Base-by-base conservation (phyloP, 2,329 filamentous ascomycete genomes). In the Colletotrichum spaethianum region DNA sequence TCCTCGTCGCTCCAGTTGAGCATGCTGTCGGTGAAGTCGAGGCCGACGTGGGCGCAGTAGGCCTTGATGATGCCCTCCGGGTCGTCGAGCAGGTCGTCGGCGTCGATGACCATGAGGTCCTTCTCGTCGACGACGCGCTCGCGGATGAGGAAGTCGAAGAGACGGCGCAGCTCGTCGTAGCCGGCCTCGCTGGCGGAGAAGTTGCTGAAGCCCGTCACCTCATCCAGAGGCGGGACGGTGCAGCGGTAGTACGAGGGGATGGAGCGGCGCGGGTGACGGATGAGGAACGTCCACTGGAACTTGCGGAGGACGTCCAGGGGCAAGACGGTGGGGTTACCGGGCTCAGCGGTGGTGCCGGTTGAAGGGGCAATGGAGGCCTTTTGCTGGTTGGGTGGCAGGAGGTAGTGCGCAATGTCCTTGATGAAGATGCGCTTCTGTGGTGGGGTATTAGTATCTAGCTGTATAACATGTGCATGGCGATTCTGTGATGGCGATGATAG, bases 371-470 rank as follows among this genome's bases (percentile, higher is more conserved):
- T 90, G 60, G 86, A 86, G 62, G 94, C 89, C 18, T 89, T 86
- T 77, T 93, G 89, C 57, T 88, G 87, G 74, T 93, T 86, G 4
- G 94, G 94, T 6, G 95, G 93, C 75, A 97, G 87, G 75, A 98
- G 87, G 82, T 98, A 98, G 83, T 98, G 93, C 67, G 93, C 92
- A 85, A 98, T 99, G 82, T 98, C 96, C 83, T 99, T 99, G 89
- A 99, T 96, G 85, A 98, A 98, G 77, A 97, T 86, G 77, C 96
- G 93, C 86, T 97, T 98, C 93, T 97, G 76, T 28, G 8, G 6
- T 33, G 11, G 48, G 64, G 64, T 73, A 61, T 66, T 74, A 76
- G 79, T 63, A 11, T 28, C 48, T 55, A 12, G 33, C 11, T 16
- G 14, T 50, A 9, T 20, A 40, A 36, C 14, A 33, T 50, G 28